Conservation (phyloP, 208 protist genomes). For the Crithidia mellificae region DNA sequence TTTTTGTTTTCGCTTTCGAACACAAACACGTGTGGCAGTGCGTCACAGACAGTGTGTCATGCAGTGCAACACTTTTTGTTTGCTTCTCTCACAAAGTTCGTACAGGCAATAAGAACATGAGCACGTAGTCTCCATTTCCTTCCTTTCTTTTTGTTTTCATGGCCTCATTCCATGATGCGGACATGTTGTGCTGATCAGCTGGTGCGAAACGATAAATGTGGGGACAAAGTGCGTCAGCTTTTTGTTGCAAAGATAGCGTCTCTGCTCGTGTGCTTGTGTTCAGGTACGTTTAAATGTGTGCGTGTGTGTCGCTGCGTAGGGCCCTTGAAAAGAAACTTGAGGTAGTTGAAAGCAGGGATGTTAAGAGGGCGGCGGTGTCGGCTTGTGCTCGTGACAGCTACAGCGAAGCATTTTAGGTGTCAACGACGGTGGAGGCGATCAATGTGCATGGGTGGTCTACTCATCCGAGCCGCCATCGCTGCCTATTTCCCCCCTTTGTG, state of each 20-base stretch:
- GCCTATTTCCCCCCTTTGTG: not conserved
- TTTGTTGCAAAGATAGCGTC: not conserved
- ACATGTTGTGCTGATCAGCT: too few relatives aligned
- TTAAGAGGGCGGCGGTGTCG: not conserved
- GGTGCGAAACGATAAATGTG: too few relatives aligned
- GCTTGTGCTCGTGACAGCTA: not conserved
- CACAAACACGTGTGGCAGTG: not conserved
- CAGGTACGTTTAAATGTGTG: not conserved
- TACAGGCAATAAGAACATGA: too few relatives aligned
- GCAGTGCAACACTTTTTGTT: slow-evolving; percentile 6
- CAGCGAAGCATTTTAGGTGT: not conserved
- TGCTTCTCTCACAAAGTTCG: too few relatives aligned
- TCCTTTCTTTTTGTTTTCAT: too few relatives aligned
- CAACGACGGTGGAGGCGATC: too few relatives aligned
- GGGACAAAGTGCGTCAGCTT: too few relatives aligned
- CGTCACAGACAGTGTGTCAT: not conserved
- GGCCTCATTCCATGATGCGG: too few relatives aligned
- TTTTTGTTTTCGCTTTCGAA: not conserved
- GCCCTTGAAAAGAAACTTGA: not conserved
- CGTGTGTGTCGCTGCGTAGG: not conserved
- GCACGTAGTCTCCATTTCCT: too few relatives aligned
- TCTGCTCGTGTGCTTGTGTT: too few relatives aligned
- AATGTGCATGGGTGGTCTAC: too few relatives aligned
- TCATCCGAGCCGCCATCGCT: not conserved
- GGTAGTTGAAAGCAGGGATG: not conserved